These are phyloP conservation scores for Fusarium brachygibbosum DNA, from an alignment of 2,329 filamentous ascomycete species.

Conservation along the genomic window DNA sequence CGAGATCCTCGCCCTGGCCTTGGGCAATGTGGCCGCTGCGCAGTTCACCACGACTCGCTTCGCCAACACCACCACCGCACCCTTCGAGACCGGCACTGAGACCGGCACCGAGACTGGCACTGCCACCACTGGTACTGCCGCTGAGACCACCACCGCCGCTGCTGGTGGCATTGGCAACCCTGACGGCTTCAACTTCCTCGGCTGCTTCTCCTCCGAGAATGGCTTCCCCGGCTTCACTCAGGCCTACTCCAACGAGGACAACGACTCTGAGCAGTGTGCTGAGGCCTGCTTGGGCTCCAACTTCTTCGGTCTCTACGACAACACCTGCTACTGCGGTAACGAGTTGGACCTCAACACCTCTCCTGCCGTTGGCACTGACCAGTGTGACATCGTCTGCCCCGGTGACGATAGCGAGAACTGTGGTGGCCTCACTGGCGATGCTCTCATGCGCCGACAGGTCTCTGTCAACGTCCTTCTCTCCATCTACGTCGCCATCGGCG, in stretches of 20 bases:
- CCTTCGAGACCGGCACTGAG: constrained; percentile 11
- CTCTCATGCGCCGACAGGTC: constrained; percentile 42
- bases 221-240: constrained; percentile 49
- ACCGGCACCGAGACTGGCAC: constrained; percentile 14
- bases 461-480: constrained; percentile 44
- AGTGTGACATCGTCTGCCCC: constrained; percentile 50
- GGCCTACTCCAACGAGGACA: constrained; percentile 25
- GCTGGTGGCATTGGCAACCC: constrained; percentile 14
- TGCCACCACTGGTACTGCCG: constrained; percentile 4
- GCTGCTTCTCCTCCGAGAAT: constrained; percentile 48
- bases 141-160: constrained; percentile 14
- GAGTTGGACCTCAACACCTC: constrained; percentile 23
- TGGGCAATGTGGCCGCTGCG: constrained; percentile 51
- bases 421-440: constrained; percentile 41
- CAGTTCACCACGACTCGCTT: constrained; percentile 31
- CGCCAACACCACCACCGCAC: constrained; percentile 19
- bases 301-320: constrained; percentile 47
- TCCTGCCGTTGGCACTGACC: constrained; percentile 17
- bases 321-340: constrained; percentile 52
- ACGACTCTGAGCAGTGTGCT: constrained; percentile 43
- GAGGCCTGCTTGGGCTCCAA: constrained; percentile 42
- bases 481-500: constrained; percentile 34
- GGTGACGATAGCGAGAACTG: constrained; percentile 45
- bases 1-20: constrained; percentile 50
- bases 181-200: constrained; percentile 44